Evolutionary conservation across 1,284 basidiomycete genomes (phyloP), one percentile per base, ranked within the genome.

Genomic region (Schizopora paradoxa): DNA sequence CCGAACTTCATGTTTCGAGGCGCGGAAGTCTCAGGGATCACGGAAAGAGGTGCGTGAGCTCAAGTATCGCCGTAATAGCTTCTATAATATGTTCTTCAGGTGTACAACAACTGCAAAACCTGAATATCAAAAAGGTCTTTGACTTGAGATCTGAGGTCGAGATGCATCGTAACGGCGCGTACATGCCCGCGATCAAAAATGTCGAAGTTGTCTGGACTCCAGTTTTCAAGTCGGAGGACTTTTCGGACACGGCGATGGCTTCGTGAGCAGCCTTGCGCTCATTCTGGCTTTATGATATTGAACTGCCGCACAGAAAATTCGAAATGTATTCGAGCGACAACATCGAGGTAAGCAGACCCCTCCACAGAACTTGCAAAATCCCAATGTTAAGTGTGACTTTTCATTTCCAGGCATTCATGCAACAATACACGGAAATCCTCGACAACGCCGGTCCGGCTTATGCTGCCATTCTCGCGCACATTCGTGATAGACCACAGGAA

Each of bases 351-450:
- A 48, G 58, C 35, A 37, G 31, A 32, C 28, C 40, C 18, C 25
- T 49, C 36, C 37, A 25, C 11, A 11, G 11, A n/a, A 14, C 11
- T 21, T 21, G 18, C 18, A 37, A 37, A 11, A n/a, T 18, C 18
- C 13, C 18, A 37, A n/a, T 21, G n/a, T 11, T 11, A n/a, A 37
- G 11, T 16, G 23, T n/a, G 6, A 27, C 33, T 10, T 49, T n/a
- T n/a, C n/a, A n/a, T n/a, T n/a, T n/a, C n/a, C n/a, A 87, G 83
- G 80, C 86, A 7, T 89, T 88, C 59, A 82, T 87, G 75, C 77
- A 82, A 54, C 66, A 88, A 13, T 88, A 88, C 56, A 77, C 82
- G 34, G 84, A 88, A 68, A 86, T 88, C 40, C 65, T 88, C 23
- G 83, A 89, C 49, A 72, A 82, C 51, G 85, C 74, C 5, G 82